Base-by-base conservation (phyloP, 177 flowering plant species). In the Telopea speciosissima region DNA sequence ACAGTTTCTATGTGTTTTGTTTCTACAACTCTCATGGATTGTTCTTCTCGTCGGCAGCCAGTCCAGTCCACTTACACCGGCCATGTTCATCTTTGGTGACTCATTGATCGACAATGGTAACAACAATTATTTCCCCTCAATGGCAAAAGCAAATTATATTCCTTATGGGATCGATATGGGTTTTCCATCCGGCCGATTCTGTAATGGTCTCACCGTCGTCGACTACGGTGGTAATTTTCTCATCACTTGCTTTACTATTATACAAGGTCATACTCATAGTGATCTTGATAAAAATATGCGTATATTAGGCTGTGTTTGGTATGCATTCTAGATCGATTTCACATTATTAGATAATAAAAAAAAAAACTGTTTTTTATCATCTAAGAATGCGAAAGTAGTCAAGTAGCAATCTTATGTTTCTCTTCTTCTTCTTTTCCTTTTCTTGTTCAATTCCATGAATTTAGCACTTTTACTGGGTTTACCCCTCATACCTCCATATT, bases 131-230 rank as follows among this genome's bases (percentile, higher is more conserved):
- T 17, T 82, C 21, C 77, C 75, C 28, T 42, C 79, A 0, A 42
- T 65, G 5, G 85, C 85, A 3, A 65, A 71, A 9, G 79, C 85
- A 3, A 80, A 82, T 70, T 82, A 80, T 72, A 9, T 17, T 2
- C 85, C 85, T 31, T 82, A 82, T 25, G 85, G 85, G 26, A 80
- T 82, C 42, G 85, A 82, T 63, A 49, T 78, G 1, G 81, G 82
- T 24, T 54, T 54, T 31, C 85, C 85, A 4, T 71, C 74, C 19
- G 85, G 83, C 11, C 74, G 85, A 5, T 82, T 82, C 42, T 68
- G 79, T 65, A 82, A 82, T 40, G 85, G 85, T 24, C 79, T 78
- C 17, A 82, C 85, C 7, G 79, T 74, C 10, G 79, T 80, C 3
- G 85, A 82, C 65, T 80, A 72, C 56, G 81, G 79, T 23, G 82